Evolutionary conservation across 1,139 yeast genomes (phyloP), one percentile per base, ranked within the genome.

Genomic region (Candida smagusa): DNA sequence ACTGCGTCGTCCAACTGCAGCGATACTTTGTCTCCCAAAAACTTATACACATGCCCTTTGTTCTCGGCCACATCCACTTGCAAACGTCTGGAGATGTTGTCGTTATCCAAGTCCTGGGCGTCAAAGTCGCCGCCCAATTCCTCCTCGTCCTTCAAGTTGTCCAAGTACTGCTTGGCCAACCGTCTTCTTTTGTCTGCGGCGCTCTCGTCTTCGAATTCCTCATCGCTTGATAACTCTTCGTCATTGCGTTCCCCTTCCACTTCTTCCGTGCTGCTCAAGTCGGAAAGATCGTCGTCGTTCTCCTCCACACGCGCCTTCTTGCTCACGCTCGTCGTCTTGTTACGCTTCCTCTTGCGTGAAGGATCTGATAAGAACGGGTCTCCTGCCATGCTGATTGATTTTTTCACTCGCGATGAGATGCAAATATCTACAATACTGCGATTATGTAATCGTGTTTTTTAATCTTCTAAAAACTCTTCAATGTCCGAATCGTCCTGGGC

Each of bases 101-200:
- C 97, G 42, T 84, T 77, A 59, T 92, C 98, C 51, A 92, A 65
- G 52, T 90, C 96, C 49, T 81, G 79, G n/a, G 97, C 97, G 66
- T 88, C 95, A 52, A 88, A 88, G 31, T 84, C 89, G 23, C 74
- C 77, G 33, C 59, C 65, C 9, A 56, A 72, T 12, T 72, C 69
- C 12, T 59, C 48, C 31, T 66, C 67, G 45, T 80, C 86, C 54
- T 84, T 80, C 52, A 92, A 64, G 54, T 86, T 86, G 33, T 85
- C 92, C 48, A 92, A 68, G 60, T 92, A 92, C 59, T 90, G 95
- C 59, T 89, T 89, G 13, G 98, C 98, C 46, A 92, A 69, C 54
- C 97, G 72, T 64, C 97, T 79, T 63, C 99, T 79, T 61, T 88
- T 90, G 54, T 92, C 98, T 0, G 96, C 95, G 13, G 90, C 95